Evolutionary conservation across 495 filamentous ascomycete species (phyloP).

Genomic region (Halenospora varia): DNA sequence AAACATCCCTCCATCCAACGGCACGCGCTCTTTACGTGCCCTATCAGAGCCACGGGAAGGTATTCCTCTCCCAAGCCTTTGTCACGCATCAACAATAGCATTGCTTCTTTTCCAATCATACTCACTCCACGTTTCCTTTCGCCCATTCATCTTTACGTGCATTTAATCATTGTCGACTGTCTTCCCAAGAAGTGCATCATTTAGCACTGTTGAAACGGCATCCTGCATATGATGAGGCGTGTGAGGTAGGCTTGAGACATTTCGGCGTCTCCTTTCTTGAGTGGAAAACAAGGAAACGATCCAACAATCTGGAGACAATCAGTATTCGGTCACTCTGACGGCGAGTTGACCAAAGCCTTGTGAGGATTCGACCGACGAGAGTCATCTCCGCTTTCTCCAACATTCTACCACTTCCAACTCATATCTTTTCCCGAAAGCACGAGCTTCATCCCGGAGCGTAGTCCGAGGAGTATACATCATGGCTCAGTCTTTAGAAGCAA

Average conservation of each 20-base stretch:
- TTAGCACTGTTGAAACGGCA: constrained; percentile 6
- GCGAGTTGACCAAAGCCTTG: not conserved
- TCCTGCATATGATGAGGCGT: constrained; percentile 8
- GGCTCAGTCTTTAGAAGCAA: constrained; percentile 66
- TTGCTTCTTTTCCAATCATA: too few species aligned
- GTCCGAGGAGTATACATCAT: too few species aligned
- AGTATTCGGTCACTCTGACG: not conserved
- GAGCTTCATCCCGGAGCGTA: not conserved
- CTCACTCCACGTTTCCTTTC: not conserved
- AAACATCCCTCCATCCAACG: not conserved
- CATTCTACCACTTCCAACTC: not conserved
- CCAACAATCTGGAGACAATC: not conserved
- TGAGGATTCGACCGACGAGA: too few species aligned
- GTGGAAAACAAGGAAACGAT: not conserved
- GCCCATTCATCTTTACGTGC: not conserved
- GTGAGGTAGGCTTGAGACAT: constrained; percentile 11
- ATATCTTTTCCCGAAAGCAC: not conserved
- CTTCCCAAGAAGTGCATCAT: not conserved
- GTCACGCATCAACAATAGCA: not conserved
- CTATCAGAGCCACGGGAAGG: not conserved
- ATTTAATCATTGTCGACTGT: too few species aligned
- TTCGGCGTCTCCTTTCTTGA: not conserved
- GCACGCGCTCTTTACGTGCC: not conserved
- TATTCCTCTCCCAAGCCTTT: not conserved
- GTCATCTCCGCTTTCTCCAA: too few species aligned